Percentiles rank a stretch among this genome's conserved stretches.
These are phyloP conservation scores for Malassezia nana DNA, from an alignment of 1,284 basidiomycete genomes.

Conservation along the genomic window DNA sequence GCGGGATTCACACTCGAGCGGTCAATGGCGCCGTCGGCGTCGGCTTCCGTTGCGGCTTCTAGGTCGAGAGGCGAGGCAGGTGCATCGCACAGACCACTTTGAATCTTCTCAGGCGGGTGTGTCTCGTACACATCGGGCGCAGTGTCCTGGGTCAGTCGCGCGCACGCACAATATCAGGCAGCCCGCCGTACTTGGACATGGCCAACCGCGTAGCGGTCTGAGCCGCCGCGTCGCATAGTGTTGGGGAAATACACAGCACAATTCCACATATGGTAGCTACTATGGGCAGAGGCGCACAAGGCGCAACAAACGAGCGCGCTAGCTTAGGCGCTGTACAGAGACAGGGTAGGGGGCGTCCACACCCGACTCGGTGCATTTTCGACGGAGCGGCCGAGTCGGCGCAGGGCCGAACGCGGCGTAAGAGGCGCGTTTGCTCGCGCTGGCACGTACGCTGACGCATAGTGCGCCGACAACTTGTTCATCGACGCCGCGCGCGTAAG, in stretches of 20 bases:
- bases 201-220: not conserved
- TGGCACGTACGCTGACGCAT: no score
- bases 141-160: constrained; percentile 9
- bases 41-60: not conserved
- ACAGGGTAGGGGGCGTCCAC: not conserved
- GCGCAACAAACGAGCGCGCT: not conserved
- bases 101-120: not conserved
- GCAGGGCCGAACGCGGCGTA: not conserved
- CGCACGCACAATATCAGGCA: constrained; percentile 21
- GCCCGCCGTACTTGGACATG: constrained; percentile 21
- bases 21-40: constrained; percentile 3
- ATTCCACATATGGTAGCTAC: not conserved
- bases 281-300: not conserved
- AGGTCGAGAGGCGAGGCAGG: not conserved
- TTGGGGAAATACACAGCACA: not conserved
- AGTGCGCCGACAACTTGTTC: constrained; percentile 1
- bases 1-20: not conserved
- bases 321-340: not conserved
- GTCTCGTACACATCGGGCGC: constrained; percentile 19
- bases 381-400: not conserved
- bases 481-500: not conserved
- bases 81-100: not conserved
- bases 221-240: not conserved
- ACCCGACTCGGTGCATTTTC: not conserved
- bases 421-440: not conserved